A percentile compares a stretch with the other conserved stretches of the same genome.
These are phyloP conservation scores for Spathaspora girioi DNA, from an alignment of 805 yeast species.

Conservation along the genomic window DNA sequence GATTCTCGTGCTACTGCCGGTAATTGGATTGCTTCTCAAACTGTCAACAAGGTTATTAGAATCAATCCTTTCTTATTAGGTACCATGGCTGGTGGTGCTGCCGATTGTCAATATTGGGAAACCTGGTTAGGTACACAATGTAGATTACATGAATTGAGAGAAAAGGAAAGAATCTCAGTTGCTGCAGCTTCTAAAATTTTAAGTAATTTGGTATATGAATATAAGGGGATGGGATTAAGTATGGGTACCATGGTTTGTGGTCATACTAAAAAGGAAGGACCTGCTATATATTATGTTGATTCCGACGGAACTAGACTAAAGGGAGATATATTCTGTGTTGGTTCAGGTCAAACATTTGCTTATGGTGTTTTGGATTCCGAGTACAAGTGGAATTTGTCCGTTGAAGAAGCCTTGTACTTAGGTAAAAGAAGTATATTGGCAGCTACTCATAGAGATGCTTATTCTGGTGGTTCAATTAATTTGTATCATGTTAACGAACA, in stretches of 20 bases:
- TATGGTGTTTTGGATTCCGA: slow-evolving; percentile 96
- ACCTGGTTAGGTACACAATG: slow-evolving; percentile 98
- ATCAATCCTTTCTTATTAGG: slow-evolving; percentile 94
- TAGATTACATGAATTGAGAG: slow-evolving; percentile 88
- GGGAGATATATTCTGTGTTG: slow-evolving; percentile 95
- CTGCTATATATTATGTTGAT: slow-evolving; percentile 93
- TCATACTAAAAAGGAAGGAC: slow-evolving; percentile 91
- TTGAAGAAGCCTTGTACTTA: slow-evolving; percentile 88
- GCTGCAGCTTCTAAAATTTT: slow-evolving; percentile 96
- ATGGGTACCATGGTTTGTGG: slow-evolving; percentile 99
- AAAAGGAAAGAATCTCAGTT: slow-evolving; percentile 90
- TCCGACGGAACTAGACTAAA: slow-evolving; percentile 94
- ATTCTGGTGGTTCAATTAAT: slow-evolving; percentile 94
- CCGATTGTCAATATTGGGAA: slow-evolving; percentile 99
- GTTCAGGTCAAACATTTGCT: slow-evolving; percentile 98
- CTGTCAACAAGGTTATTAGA: slow-evolving; percentile 95
- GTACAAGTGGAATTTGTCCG: slow-evolving; percentile 85
- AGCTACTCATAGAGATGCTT: slow-evolving; percentile 98
- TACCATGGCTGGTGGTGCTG: slow-evolving; percentile 99
- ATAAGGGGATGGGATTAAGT: slow-evolving; percentile 97
- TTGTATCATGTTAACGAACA: slow-evolving; percentile 87
- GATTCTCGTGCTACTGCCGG: slow-evolving; percentile 99
- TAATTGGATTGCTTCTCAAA: slow-evolving; percentile 95
- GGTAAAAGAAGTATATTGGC: slow-evolving; percentile 96
- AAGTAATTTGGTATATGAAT: slow-evolving; percentile 83